A percentile compares a stretch with the other conserved stretches of the same genome.
Evolutionary conservation across 2,329 filamentous ascomycete species (phyloP).

Genomic region (Alternaria triticimaculans): DNA sequence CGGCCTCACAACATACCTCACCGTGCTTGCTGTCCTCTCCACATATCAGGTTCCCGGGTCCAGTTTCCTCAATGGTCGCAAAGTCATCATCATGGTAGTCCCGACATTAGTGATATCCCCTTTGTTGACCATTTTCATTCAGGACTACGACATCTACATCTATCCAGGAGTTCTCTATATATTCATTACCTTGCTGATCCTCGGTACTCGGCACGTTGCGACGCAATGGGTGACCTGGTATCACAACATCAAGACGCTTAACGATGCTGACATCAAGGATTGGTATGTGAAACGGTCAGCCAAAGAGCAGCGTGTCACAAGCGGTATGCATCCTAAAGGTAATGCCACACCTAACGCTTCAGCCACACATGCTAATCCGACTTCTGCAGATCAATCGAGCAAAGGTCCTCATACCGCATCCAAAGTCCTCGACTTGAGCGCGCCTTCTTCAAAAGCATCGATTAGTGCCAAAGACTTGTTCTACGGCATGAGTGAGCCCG

Average conservation of each 20-base stretch:
- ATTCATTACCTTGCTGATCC: conserved; percentile 60
- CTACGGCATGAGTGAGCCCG: conserved; percentile 56
- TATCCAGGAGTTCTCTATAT: conserved; percentile 63
- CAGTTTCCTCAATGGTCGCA: conserved; percentile 64
- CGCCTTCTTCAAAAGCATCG: conserved; percentile 39
- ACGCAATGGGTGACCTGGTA: conserved; percentile 68
- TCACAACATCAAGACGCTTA: conserved; percentile 56
- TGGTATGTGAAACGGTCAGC: conserved; percentile 54
- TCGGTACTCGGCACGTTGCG: conserved; percentile 61
- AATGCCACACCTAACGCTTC: conserved; percentile 4
- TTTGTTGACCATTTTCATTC: conserved; percentile 60
- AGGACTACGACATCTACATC: conserved; percentile 61
- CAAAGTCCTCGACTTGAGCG: conserved; percentile 33
- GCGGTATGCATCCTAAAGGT: conserved; percentile 12
- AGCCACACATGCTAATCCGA: conserved; percentile 1
- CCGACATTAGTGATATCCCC: conserved; percentile 65
- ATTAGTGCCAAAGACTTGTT: conserved; percentile 48
- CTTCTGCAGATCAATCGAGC: conserved; percentile 23
- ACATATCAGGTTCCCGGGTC: conserved; percentile 59
- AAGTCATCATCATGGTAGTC: conserved; percentile 62
- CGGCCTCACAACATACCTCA: conserved; percentile 65
- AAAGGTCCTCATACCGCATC: conserved; percentile 32
- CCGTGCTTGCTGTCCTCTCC: conserved; percentile 58
- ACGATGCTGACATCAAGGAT: conserved; percentile 58
- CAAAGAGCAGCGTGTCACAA: conserved; percentile 15